A percentile compares a stretch with the other conserved stretches of the same genome.
These are phyloP conservation scores for Collybia mongolica DNA, from an alignment of 768 basidiomycete species.

Conservation along the genomic window DNA sequence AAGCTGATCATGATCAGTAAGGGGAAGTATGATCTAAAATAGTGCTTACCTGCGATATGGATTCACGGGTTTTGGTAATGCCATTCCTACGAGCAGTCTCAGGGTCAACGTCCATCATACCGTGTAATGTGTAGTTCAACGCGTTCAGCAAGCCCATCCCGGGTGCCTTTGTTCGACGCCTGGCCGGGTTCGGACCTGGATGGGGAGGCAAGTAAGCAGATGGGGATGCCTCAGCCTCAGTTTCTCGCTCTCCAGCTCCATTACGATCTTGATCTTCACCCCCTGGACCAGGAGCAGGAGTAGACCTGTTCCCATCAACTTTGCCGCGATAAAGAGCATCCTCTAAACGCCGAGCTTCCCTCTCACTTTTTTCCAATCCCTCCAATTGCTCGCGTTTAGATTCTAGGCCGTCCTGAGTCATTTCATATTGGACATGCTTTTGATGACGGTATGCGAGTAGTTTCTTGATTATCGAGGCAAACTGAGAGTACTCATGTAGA, in stretches of 20 bases:
- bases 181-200: conserved; percentile 72
- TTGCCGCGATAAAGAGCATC: conserved; percentile 75
- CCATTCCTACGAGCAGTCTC: conserved; percentile 91
- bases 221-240: conserved; percentile 35
- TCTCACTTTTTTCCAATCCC: conserved; percentile 90
- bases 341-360: conserved; percentile 85
- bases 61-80: conserved; percentile 93
- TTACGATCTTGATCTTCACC: conserved; percentile 17
- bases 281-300: conserved; percentile 24
- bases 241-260: conserved; percentile 20
- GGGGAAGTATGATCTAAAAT: not conserved
- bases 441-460: conserved; percentile 93
- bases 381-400: conserved; percentile 81
- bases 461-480: conserved; percentile 92
- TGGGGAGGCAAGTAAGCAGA: conserved; percentile 67
- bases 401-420: conserved; percentile 91
- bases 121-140: conserved; percentile 90
- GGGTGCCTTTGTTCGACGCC: conserved; percentile 56
- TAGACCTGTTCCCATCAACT: conserved; percentile 21
- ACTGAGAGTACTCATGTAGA: conserved; percentile 93
- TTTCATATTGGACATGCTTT: conserved; percentile 97
- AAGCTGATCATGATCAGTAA: conserved; percentile 48
- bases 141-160: conserved; percentile 90
- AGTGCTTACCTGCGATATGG: conserved; percentile 81
- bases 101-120: conserved; percentile 99